These are phyloP conservation scores for Pulveroboletus sp. DNA, from an alignment of 768 basidiomycete genomes.

Conservation along the genomic window DNA sequence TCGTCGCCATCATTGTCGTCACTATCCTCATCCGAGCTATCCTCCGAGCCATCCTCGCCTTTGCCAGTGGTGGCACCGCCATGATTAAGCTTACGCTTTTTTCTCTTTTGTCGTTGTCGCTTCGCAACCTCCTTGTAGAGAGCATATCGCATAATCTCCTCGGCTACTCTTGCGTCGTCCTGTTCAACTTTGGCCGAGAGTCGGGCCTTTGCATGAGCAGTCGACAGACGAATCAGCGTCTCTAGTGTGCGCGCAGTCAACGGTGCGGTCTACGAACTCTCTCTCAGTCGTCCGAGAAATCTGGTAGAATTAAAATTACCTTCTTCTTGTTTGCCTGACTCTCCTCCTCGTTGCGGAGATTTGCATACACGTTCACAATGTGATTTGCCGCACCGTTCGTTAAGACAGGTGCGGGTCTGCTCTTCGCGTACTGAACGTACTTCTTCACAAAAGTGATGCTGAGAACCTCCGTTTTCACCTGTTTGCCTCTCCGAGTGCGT, in stretches of 20 bases:
- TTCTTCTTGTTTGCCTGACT: slow-evolving; percentile 81
- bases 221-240: slow-evolving; percentile 95
- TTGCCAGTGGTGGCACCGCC: slow-evolving; percentile 51
- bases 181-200: slow-evolving; percentile 81
- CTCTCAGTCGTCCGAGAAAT: slow-evolving; percentile 8
- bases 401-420: slow-evolving; percentile 74
- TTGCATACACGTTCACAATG: slow-evolving; percentile 90
- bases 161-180: slow-evolving; percentile 82
- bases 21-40: slow-evolving; percentile 32
- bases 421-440: slow-evolving; percentile 97
- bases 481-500: slow-evolving; percentile 57
- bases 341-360: slow-evolving; percentile 85
- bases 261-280: slow-evolving; percentile 74
- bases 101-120: slow-evolving; percentile 57
- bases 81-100: slow-evolving; percentile 82
- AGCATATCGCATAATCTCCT: slow-evolving; percentile 94
- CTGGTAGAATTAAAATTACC: slow-evolving; percentile 35
- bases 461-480: slow-evolving; percentile 72
- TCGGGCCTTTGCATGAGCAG: slow-evolving; percentile 95
- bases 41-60: slow-evolving; percentile 44
- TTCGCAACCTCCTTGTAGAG: slow-evolving; percentile 96
- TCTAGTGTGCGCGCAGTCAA: slow-evolving; percentile 98
- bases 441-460: slow-evolving; percentile 96
- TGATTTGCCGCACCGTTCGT: slow-evolving; percentile 92
- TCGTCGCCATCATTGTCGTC: slow-evolving; percentile 46